phyloP scores from a whole-genome alignment of 2,329 filamentous ascomycete species.

The Stemphylium lycopersici region DNA sequence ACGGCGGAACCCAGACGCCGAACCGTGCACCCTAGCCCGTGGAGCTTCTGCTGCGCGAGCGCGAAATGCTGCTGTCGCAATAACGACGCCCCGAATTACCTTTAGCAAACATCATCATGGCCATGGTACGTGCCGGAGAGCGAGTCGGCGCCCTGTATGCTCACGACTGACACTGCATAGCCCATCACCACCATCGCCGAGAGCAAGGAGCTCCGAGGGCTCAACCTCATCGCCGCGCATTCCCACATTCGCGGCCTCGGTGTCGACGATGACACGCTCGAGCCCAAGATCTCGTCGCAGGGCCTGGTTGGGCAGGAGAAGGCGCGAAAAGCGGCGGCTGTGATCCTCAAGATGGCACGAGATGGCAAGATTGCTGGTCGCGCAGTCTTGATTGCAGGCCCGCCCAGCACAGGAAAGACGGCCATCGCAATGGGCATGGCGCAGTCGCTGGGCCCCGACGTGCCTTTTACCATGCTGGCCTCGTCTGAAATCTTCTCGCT shows the following conservation, averaged over 20 bases:
- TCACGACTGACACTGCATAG: constrained; percentile 29
- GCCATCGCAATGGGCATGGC: constrained; percentile 99
- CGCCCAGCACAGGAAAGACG: constrained; percentile 96
- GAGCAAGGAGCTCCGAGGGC: constrained; percentile 91
- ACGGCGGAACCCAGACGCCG: neutral
- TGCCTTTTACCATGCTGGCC: constrained; percentile 94
- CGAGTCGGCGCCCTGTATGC: neutral
- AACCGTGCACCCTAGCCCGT: constrained; percentile 12
- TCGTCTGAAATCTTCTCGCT: constrained; percentile 98
- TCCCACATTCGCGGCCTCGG: constrained; percentile 97
- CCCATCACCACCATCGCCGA: constrained; percentile 84
- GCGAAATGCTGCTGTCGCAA: constrained; percentile 26
- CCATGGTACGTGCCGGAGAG: constrained; percentile 33
- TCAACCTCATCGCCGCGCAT: constrained; percentile 97
- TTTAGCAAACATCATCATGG: constrained; percentile 33
- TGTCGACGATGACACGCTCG: constrained; percentile 88
- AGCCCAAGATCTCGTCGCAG: constrained; percentile 83
- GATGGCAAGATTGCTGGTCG: constrained; percentile 97
- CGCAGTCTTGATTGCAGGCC: constrained; percentile 91
- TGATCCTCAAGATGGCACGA: constrained; percentile 98
- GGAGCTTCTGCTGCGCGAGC: constrained; percentile 21
- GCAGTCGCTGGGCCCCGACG: constrained; percentile 90
- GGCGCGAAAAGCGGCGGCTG: constrained; percentile 92
- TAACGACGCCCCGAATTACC: constrained; percentile 7
- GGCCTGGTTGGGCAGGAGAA: constrained; percentile 96